Evolutionary conservation across 345 rosid genomes (phyloP), one percentile per base, ranked within the genome.

Genomic region (Eucalyptus marginata): DNA sequence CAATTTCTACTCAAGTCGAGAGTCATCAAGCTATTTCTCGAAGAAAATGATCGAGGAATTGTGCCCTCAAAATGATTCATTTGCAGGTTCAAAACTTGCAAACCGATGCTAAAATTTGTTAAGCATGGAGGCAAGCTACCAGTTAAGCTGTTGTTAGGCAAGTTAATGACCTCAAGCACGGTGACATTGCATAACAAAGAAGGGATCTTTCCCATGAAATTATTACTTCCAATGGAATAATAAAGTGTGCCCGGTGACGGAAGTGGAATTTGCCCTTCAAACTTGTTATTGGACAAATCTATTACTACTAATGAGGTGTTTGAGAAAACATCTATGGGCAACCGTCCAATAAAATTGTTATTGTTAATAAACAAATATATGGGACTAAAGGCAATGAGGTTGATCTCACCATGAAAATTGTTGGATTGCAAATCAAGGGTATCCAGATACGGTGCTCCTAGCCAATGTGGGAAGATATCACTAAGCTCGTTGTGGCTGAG

Each of bases 191-290:
- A 27, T 27, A 59, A 59, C 68, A 27, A 59, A 27, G 7, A 59
- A 59, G 68, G 68, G 31, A 59, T 59, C 2, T 59, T 59, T 27
- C 68, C 68, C 7, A 2, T 27, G 33, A 59, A 27, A 59, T 27
- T 59, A 59, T 59, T 59, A 12, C 33, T 27, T 59, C 8, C 68
- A 27, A 12, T 29, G 68, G 68, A 59, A 27, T 59, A 59, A 27
- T 12, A 59, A 27, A 0, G 0, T 12, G 68, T 59, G 68, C 0
- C 0, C 2, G 1, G 31, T 0, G 2, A 27, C 0, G 68, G 7
- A 59, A 59, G 68, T 27, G 68, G 68, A 59, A 59, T 27, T 59
- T 13, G 4, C 33, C 66, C 15, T 27, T 59, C n/a, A 59, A 59
- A 12, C 31, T 27, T 27, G 16, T 59, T 59, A 7, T 27, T 12